These are phyloP conservation scores for Cryptococcus depauperatus DNA, from an alignment of 1,284 basidiomycete species.

Conservation along the genomic window DNA sequence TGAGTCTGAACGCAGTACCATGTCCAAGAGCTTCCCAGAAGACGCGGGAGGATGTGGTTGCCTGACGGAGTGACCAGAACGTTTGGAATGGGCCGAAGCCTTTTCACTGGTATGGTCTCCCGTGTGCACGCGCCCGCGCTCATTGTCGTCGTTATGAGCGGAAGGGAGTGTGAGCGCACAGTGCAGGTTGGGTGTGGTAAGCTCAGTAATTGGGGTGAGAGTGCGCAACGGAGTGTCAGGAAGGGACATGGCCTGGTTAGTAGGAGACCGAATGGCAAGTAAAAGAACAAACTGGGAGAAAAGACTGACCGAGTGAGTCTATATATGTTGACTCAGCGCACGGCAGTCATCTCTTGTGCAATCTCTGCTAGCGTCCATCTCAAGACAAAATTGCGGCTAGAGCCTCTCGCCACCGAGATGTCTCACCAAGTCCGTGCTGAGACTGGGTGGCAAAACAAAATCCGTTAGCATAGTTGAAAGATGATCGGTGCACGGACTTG, in stretches of 20 bases:
- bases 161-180: constrained; percentile 14
- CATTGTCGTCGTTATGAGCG: constrained; percentile 3
- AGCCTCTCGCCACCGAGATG: too few relatives aligned
- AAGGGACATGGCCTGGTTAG: not conserved
- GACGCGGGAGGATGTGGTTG: constrained; percentile 1
- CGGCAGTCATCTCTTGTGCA: too few relatives aligned
- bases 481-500: not conserved
- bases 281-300: not conserved
- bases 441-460: too few relatives aligned
- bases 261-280: not conserved
- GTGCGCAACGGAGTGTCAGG: constrained; percentile 6
- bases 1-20: too few relatives aligned
- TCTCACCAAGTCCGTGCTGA: too few relatives aligned
- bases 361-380: too few relatives aligned
- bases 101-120: too few relatives aligned
- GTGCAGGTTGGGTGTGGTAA: constrained; percentile 21
- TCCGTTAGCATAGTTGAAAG: not conserved
- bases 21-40: not conserved
- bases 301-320: not conserved
- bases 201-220: constrained; percentile 34
- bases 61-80: constrained; percentile 14
- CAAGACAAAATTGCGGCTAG: too few relatives aligned
- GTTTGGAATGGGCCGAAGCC: constrained; percentile 14
- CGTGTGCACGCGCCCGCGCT: constrained; percentile 1
- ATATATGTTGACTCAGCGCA: not conserved